A percentile compares a stretch with the other conserved stretches of the same genome.
phyloP scores from a whole-genome alignment of 1,284 basidiomycete genomes.

The Ganoderma lingzhi region DNA sequence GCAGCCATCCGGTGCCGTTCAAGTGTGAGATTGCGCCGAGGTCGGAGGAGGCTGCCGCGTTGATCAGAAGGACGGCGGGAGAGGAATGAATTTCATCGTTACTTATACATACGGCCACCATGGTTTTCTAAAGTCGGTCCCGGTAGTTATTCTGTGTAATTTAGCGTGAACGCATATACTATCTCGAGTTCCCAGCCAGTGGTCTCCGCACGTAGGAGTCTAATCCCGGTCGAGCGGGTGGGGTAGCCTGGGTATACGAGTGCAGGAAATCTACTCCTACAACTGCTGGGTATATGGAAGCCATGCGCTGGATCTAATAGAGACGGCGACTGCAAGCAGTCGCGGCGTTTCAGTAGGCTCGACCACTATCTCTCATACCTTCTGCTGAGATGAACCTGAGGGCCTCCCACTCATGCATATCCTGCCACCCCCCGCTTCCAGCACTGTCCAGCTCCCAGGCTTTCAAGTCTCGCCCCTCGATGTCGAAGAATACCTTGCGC shows the following conservation, averaged over 20 bases:
- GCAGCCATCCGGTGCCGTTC: conserved; percentile 39
- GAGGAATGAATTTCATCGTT: background rate
- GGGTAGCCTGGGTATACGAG: too few species aligned
- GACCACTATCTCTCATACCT: background rate
- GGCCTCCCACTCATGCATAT: background rate
- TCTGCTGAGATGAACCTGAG: background rate
- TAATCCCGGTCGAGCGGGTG: too few species aligned
- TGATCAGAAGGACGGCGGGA: conserved; percentile 21
- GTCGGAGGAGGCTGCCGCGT: conserved; percentile 30
- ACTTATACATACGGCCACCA: too few species aligned
- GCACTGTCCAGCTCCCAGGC: background rate
- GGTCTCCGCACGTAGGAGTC: too few species aligned
- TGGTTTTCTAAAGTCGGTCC: too few species aligned
- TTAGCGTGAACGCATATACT: too few species aligned
- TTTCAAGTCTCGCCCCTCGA: background rate
- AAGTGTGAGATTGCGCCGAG: conserved; percentile 33
- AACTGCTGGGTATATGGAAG: too few species aligned
- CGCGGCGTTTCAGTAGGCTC: background rate
- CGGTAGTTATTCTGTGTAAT: too few species aligned
- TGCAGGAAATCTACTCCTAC: too few species aligned
- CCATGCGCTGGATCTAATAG: too few species aligned
- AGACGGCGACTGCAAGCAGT: too few species aligned
- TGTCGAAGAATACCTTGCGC: conserved; percentile 1
- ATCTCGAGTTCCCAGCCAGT: too few species aligned
- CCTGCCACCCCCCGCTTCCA: background rate